These are phyloP conservation scores for Xylaria nigripes DNA, from an alignment of 495 filamentous ascomycete genomes.

Conservation along the genomic window DNA sequence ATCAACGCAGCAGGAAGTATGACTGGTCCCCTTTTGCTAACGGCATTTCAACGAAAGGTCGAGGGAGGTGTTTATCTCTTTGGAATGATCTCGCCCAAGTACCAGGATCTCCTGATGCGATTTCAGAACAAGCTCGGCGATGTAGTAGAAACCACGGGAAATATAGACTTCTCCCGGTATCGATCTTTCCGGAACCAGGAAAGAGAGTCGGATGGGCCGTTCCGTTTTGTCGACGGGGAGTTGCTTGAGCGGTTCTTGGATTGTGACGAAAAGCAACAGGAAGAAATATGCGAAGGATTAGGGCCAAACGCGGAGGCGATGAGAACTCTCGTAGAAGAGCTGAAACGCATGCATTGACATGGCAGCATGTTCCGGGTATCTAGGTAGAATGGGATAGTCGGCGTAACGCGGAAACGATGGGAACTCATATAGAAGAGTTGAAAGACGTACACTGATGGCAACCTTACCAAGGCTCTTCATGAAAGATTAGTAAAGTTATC, in stretches of 20 bases:
- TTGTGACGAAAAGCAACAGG: constrained; percentile 52
- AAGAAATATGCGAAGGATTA: constrained; percentile 54
- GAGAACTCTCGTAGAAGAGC: constrained; percentile 61
- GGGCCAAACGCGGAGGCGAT: constrained; percentile 63
- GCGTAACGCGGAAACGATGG: neutral
- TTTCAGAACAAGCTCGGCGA: constrained; percentile 63
- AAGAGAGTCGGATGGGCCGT: constrained; percentile 65
- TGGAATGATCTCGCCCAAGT: constrained; percentile 57
- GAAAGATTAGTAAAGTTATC: too few relatives aligned
- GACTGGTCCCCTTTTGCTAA: constrained; percentile 18
- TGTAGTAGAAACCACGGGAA: constrained; percentile 57
- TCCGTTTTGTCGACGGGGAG: constrained; percentile 87
- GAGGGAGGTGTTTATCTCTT: constrained; percentile 92
- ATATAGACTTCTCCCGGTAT: constrained; percentile 66
- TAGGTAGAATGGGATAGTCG: neutral
- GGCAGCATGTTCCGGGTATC: neutral
- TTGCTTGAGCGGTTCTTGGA: constrained; percentile 80
- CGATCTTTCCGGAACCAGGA: constrained; percentile 68
- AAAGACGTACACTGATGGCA: too few relatives aligned
- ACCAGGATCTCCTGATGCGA: constrained; percentile 72
- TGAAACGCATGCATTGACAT: constrained; percentile 58
- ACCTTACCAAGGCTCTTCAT: too few relatives aligned
- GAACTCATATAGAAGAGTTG: too few relatives aligned
- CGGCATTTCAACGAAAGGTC: constrained; percentile 42
- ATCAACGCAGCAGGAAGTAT: neutral